Conservation (phyloP, 768 basidiomycete genomes). For the Fomitopsis pulvina region DNA sequence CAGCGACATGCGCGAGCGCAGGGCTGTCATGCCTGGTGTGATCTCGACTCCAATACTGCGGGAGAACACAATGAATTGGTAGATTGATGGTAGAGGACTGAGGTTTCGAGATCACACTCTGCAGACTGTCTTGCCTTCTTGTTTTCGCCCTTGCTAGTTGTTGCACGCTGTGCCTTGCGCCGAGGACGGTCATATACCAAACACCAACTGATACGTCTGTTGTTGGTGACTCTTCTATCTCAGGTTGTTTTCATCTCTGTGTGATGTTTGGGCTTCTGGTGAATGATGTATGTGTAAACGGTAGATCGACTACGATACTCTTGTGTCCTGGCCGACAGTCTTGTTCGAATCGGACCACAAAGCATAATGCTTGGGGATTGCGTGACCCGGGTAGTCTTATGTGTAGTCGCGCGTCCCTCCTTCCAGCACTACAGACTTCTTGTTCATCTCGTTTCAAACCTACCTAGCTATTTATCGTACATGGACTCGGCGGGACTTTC, state of each 20-base stretch:
- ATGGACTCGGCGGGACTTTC: not conserved
- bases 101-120: not conserved
- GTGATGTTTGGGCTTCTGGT: not conserved
- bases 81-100: not conserved
- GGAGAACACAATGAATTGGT: conserved; percentile 88
- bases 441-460: not conserved
- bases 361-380: not conserved
- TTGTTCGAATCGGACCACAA: not conserved
- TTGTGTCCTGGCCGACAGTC: not conserved
- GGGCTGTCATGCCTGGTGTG: conserved; percentile 48
- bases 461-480: not conserved
- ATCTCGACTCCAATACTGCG: conserved; percentile 74
- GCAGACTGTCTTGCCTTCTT: not conserved
- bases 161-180: not conserved
- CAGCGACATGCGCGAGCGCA: conserved; percentile 46
- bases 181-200: not conserved
- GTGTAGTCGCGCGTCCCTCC: not conserved
- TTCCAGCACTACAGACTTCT: not conserved
- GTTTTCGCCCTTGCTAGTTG: not conserved
- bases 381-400: not conserved
- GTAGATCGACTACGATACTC: not conserved
- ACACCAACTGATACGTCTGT: not conserved
- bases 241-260: not conserved
- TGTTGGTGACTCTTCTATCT: not conserved
- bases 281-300: not conserved